phyloP scores from a whole-genome alignment of 805 yeast species.

The Candida stauntonica region DNA sequence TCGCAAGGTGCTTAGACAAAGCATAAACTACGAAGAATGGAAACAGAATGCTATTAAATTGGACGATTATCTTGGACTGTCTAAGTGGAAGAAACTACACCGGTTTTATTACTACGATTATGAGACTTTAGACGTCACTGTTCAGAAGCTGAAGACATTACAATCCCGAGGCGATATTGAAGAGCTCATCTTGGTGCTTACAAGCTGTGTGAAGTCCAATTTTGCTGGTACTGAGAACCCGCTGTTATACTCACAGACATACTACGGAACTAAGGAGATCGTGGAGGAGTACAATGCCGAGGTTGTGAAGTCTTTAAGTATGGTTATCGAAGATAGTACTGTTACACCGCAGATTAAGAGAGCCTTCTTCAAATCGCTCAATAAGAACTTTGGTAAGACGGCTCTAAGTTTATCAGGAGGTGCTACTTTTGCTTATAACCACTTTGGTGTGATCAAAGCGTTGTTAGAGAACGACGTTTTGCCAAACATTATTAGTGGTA shows the following conservation, averaged over 20 bases:
- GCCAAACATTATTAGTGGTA: constrained; percentile 70
- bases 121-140: constrained; percentile 48
- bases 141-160: constrained; percentile 33
- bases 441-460: constrained; percentile 73
- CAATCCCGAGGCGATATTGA: constrained; percentile 31
- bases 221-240: constrained; percentile 79
- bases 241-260: constrained; percentile 64
- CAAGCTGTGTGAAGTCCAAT: constrained; percentile 64
- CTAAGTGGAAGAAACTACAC: constrained; percentile 44
- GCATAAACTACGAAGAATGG: constrained; percentile 60
- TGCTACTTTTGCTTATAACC: constrained; percentile 73
- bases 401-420: constrained; percentile 77
- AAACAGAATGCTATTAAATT: constrained; percentile 48
- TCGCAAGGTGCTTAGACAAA: constrained; percentile 43
- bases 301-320: constrained; percentile 44
- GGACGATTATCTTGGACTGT: constrained; percentile 55
- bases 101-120: constrained; percentile 63
- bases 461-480: constrained; percentile 59
- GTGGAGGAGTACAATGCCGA: constrained; percentile 52
- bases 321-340: constrained; percentile 35
- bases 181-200: constrained; percentile 51
- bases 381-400: constrained; percentile 64
- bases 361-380: constrained; percentile 50
- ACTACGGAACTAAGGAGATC: constrained; percentile 66
- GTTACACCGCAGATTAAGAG: constrained; percentile 41